phyloP scores from a whole-genome alignment of 2,329 filamentous ascomycete genomes.

The Xylaria sp. region DNA sequence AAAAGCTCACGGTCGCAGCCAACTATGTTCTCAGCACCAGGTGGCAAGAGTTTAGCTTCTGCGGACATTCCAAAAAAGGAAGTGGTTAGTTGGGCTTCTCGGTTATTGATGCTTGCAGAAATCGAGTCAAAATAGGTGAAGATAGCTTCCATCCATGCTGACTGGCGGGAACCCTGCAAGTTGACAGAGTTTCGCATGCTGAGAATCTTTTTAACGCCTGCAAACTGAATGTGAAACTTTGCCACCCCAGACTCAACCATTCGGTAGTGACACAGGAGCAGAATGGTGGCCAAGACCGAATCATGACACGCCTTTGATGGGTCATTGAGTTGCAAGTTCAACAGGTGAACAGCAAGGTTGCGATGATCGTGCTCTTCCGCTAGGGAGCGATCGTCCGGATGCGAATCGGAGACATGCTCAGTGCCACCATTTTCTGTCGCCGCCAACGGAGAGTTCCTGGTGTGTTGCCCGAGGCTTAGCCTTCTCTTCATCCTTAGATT shows the following conservation, averaged over 20 bases:
- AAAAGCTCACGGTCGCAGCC: slow-evolving; percentile 90
- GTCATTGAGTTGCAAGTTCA: slow-evolving; percentile 87
- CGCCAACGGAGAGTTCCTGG: slow-evolving; percentile 63
- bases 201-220: slow-evolving; percentile 90
- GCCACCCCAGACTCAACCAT: slow-evolving; percentile 94
- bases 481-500: slow-evolving; percentile 87
- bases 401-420: slow-evolving; percentile 59
- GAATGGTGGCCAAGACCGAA: slow-evolving; percentile 85
- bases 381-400: slow-evolving; percentile 71
- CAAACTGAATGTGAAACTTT: slow-evolving; percentile 93
- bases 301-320: slow-evolving; percentile 80
- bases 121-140: slow-evolving; percentile 97
- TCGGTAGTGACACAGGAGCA: slow-evolving; percentile 90
- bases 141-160: slow-evolving; percentile 90
- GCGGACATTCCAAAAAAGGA: slow-evolving; percentile 68
- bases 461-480: slow-evolving; percentile 69
- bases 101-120: slow-evolving; percentile 89
- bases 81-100: slow-evolving; percentile 82
- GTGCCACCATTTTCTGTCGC: slow-evolving; percentile 55
- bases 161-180: slow-evolving; percentile 70
- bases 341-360: slow-evolving; percentile 79
- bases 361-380: slow-evolving; percentile 88
- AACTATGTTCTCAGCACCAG: slow-evolving; percentile 83
- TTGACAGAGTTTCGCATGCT: slow-evolving; percentile 72
- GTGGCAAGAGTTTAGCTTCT: slow-evolving; percentile 61